Conservation (phyloP, 1,284 basidiomycete species). For the Irpex sp. region DNA sequence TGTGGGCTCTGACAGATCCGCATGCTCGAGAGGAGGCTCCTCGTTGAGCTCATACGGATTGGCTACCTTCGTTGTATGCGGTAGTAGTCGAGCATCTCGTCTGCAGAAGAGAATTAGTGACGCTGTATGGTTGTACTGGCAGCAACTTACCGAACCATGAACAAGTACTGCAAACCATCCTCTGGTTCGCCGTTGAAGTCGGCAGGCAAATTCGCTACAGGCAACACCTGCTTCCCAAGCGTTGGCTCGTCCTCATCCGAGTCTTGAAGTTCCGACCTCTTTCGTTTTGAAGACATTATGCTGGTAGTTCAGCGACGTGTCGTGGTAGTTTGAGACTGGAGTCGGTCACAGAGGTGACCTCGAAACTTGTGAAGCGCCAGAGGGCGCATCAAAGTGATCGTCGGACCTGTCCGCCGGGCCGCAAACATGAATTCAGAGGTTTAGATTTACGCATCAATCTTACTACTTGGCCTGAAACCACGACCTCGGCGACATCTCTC, state of each 20-base stretch:
- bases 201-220: conserved; percentile 67
- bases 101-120: conserved; percentile 31
- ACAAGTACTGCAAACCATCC: conserved; percentile 79
- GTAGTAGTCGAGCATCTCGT: conserved; percentile 62
- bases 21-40: conserved; percentile 11
- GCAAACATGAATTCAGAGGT: neutral
- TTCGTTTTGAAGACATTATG: conserved; percentile 15
- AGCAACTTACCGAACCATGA: conserved; percentile 63
- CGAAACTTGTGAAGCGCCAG: neutral
- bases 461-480: too few species aligned
- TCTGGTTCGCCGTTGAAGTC: conserved; percentile 61
- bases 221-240: conserved; percentile 54
- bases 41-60: conserved; percentile 59
- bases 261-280: conserved; percentile 20
- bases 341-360: too few species aligned
- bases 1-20: conserved; percentile 11
- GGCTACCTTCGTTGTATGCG: conserved; percentile 52
- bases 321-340: neutral
- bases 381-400: neutral
- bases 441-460: neutral
- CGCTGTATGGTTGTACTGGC: conserved; percentile 3
- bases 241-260: conserved; percentile 28
- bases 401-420: neutral
- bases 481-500: neutral
- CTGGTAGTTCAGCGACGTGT: neutral